Percentiles rank a stretch among this genome's conserved stretches.
These are phyloP conservation scores for Curvularia lunata DNA, from an alignment of 2,329 filamentous ascomycete species.

Conservation along the genomic window DNA sequence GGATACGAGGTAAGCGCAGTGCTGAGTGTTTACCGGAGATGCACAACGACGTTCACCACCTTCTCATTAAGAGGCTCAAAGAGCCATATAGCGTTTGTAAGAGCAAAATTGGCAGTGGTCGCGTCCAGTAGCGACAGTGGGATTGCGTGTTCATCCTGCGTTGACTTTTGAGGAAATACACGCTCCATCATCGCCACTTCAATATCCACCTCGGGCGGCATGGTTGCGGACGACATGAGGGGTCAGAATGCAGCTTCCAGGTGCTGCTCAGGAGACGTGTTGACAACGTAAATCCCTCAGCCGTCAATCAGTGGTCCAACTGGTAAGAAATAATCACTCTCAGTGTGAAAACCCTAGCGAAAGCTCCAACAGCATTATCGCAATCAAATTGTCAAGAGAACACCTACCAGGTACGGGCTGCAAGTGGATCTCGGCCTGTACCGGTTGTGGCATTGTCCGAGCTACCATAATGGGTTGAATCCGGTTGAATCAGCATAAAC, in stretches of 20 bases:
- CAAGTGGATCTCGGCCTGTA: conserved; percentile 7
- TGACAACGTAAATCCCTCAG: background rate
- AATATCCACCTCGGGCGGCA: conserved; percentile 6
- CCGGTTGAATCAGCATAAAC: background rate
- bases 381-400: conserved; percentile 5
- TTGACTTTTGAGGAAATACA: conserved; percentile 6
- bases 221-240: conserved; percentile 6
- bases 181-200: conserved; percentile 2
- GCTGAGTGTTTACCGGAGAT: conserved; percentile 12
- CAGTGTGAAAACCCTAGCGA: too few species aligned
- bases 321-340: background rate
- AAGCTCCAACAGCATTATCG: conserved; percentile 3
- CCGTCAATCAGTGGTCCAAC: background rate
- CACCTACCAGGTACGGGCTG: background rate
- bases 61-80: background rate
- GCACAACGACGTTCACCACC: background rate
- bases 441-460: conserved; percentile 1
- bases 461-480: conserved; percentile 4
- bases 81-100: conserved; percentile 17
- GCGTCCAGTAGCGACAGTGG: conserved; percentile 18
- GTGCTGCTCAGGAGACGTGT: conserved; percentile 4
- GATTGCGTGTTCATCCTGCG: background rate
- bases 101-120: conserved; percentile 14
- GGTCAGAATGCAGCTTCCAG: conserved; percentile 7
- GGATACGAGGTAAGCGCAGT: conserved; percentile 9